Percentiles rank a stretch among this genome's conserved stretches.
Evolutionary conservation across 768 basidiomycete species (phyloP).

Genomic region (Guyanaporus albipodus): DNA sequence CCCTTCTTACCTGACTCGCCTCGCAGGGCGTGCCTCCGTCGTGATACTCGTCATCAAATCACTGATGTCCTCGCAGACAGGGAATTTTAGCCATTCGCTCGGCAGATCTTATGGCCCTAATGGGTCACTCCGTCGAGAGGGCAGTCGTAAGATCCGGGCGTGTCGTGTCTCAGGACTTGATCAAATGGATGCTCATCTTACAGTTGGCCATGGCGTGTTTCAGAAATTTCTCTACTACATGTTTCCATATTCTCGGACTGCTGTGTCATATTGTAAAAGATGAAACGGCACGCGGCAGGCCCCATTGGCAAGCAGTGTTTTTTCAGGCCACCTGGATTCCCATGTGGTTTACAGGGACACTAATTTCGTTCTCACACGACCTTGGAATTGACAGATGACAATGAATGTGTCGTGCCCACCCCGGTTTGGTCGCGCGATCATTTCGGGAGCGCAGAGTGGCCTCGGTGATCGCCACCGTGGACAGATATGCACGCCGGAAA

Average conservation of each 20-base stretch:
- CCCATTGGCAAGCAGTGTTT: too few species aligned
- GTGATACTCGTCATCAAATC: background rate
- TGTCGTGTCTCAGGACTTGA: background rate
- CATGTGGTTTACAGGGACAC: background rate
- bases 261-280: background rate
- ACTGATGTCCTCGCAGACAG: conserved; percentile 28
- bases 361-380: too few species aligned
- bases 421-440: conserved; percentile 1
- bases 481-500: background rate
- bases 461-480: background rate
- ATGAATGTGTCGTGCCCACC: conserved; percentile 1
- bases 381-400: too few species aligned
- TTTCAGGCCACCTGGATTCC: background rate
- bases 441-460: conserved; percentile 7
- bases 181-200: too few species aligned
- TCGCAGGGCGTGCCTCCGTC: background rate
- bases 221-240: too few species aligned
- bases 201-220: too few species aligned
- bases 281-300: background rate
- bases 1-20: conserved; percentile 37
- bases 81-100: conserved; percentile 49
- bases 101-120: conserved; percentile 40
- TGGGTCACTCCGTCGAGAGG: conserved; percentile 52
- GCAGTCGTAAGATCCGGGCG: conserved; percentile 54
- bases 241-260: too few species aligned